Percentiles rank a stretch among this genome's conserved stretches.
Evolutionary conservation across 441 rosid species (phyloP).

Genomic region (Erodium trifolium): DNA sequence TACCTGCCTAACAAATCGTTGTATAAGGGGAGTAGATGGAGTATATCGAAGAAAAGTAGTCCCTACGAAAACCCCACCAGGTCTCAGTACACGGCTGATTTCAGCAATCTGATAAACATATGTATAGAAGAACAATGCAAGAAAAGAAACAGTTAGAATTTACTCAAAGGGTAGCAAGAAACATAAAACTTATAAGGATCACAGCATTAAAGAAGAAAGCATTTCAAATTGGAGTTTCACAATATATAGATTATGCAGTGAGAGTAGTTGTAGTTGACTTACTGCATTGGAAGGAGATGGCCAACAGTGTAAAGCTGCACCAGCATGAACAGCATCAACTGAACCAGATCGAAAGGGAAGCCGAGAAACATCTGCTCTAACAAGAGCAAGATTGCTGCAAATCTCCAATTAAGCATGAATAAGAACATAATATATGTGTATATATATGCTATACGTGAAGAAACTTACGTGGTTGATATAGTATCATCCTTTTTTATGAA

Average conservation of each 20-base stretch:
- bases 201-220: not conserved
- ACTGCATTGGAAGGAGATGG: conserved; percentile 90
- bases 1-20: conserved; percentile 56
- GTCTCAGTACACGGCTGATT: conserved; percentile 65
- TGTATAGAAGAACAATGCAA: conserved; percentile 8
- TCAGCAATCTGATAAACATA: conserved; percentile 58
- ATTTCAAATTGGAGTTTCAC: not conserved
- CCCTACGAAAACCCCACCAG: conserved; percentile 88
- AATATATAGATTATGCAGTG: not conserved
- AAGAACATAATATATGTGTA: not conserved
- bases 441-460: not conserved
- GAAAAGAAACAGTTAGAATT: not conserved
- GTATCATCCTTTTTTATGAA: conserved; percentile 58
- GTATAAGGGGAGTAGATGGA: conserved; percentile 44
- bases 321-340: conserved; percentile 88
- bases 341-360: conserved; percentile 76
- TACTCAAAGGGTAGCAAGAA: not conserved
- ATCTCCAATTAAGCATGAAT: conserved; percentile 16
- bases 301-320: conserved; percentile 93
- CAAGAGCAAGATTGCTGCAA: conserved; percentile 69
- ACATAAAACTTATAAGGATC: not conserved
- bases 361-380: conserved; percentile 84
- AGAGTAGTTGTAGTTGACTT: conserved; percentile 19
- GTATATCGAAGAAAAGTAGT: conserved; percentile 71
- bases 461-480: conserved; percentile 33